These are phyloP conservation scores for Aspergillus costaricaensis DNA, from an alignment of 2,329 filamentous ascomycete genomes.

Conservation along the genomic window DNA sequence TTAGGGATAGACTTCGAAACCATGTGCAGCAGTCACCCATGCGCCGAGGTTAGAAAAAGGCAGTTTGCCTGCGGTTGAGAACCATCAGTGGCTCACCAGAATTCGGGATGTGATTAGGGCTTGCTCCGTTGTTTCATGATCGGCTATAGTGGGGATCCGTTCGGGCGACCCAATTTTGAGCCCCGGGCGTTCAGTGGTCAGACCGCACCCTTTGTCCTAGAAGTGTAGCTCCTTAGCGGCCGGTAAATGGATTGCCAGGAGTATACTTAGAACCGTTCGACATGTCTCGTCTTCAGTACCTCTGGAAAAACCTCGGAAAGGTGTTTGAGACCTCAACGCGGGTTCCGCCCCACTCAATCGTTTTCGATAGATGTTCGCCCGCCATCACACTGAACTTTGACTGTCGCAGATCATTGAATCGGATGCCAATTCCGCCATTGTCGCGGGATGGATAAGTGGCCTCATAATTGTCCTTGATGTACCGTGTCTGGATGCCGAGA, in stretches of 20 bases:
- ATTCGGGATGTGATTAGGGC: background rate
- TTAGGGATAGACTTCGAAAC: background rate
- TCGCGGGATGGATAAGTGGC: background rate
- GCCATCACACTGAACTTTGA: background rate
- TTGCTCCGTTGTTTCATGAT: background rate
- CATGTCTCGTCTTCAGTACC: background rate
- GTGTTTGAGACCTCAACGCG: background rate
- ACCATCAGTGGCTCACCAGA: background rate
- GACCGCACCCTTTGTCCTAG: background rate
- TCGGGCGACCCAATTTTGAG: background rate
- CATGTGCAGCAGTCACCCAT: background rate
- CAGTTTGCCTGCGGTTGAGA: background rate
- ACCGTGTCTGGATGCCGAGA: background rate
- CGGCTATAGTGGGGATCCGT: background rate
- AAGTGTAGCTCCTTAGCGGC: background rate
- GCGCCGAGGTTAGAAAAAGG: background rate
- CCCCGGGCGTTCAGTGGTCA: background rate
- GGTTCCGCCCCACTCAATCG: background rate
- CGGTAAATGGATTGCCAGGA: background rate
- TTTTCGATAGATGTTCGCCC: constrained; percentile 1
- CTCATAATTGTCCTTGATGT: background rate
- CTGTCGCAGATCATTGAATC: background rate
- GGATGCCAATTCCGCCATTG: background rate
- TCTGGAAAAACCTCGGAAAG: background rate
- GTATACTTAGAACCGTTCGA: background rate